These are phyloP conservation scores for Ricinus communis DNA, from an alignment of 345 rosid genomes.

Conservation along the genomic window DNA sequence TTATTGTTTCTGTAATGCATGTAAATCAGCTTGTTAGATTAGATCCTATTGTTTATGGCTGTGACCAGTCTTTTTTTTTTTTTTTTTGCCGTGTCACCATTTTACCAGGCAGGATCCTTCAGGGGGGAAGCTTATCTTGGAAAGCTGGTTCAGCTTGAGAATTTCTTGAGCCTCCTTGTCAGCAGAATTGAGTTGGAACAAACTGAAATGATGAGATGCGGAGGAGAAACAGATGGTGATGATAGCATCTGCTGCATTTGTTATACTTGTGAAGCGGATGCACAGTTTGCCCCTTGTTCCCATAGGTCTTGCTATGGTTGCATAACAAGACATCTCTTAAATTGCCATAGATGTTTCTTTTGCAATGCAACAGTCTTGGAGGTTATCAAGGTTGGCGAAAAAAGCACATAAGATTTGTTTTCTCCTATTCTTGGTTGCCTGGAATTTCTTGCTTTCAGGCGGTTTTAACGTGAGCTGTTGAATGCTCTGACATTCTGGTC, in stretches of 20 bases:
- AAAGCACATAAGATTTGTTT: conserved; percentile 2
- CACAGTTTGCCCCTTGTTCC: conserved; percentile 72
- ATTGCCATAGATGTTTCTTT: conserved; percentile 90
- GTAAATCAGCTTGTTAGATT: no score
- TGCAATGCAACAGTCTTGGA: conserved; percentile 80
- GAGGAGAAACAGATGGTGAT: conserved; percentile 43
- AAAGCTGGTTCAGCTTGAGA: conserved; percentile 62
- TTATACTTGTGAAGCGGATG: conserved; percentile 61
- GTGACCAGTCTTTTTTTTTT: background rate
- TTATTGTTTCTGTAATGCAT: no score
- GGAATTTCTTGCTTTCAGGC: no score
- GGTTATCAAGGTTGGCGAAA: conserved; percentile 42
- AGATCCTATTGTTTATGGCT: no score
- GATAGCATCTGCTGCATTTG: conserved; percentile 87
- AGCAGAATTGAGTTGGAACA: conserved; percentile 44
- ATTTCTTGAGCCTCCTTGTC: conserved; percentile 58
- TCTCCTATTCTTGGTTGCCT: conserved; percentile 2
- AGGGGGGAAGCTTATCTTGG: conserved; percentile 51
- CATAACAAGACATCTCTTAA: conserved; percentile 91
- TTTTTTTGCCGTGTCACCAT: background rate
- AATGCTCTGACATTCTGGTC: background rate
- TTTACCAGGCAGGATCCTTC: conserved; percentile 58
- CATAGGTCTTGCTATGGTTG: conserved; percentile 89
- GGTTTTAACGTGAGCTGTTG: conserved; percentile 3
- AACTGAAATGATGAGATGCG: conserved; percentile 25